Percentiles rank a stretch among this genome's conserved stretches.
Evolutionary conservation across 1,284 basidiomycete genomes (phyloP).

Genomic region (Heterobasidion occidentale): DNA sequence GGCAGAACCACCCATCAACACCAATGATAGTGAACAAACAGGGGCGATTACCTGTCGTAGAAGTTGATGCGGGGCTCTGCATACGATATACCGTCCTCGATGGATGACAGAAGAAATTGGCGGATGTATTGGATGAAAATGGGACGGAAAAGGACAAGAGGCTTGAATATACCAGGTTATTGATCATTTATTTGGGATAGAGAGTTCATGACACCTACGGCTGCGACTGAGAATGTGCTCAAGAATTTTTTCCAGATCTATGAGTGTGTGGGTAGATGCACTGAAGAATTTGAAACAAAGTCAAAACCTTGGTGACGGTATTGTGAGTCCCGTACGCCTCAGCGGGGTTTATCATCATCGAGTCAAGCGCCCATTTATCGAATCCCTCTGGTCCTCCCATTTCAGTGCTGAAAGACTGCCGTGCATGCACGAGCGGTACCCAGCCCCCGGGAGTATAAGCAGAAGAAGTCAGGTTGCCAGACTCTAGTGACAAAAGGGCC

Average conservation of each 20-base stretch:
- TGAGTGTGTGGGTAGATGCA: not conserved
- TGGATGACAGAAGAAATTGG: constrained; percentile 53
- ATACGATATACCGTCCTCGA: constrained; percentile 70
- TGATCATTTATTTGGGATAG: not conserved
- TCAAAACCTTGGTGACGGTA: constrained; percentile 48
- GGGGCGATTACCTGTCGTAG: constrained; percentile 36
- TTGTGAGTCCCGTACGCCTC: constrained; percentile 69
- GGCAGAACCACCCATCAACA: not conserved
- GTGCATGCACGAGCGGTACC: constrained; percentile 46
- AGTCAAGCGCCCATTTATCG: constrained; percentile 52
- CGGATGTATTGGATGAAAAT: constrained; percentile 52
- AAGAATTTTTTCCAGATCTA: constrained; percentile 70
- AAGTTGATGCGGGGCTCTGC: constrained; percentile 69
- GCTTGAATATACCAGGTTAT: constrained; percentile 23
- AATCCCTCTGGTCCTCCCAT: constrained; percentile 59
- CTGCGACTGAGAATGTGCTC: constrained; percentile 40
- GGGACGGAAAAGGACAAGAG: constrained; percentile 46
- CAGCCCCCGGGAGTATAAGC: constrained; percentile 38
- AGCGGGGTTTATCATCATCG: constrained; percentile 56
- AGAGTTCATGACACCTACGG: constrained; percentile 26
- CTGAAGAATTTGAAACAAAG: not conserved
- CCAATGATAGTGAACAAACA: not conserved
- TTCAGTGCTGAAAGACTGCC: constrained; percentile 37
- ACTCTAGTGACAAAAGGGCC: constrained; percentile 17
- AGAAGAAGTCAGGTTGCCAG: constrained; percentile 32